Base-by-base conservation (phyloP, 2,329 filamentous ascomycete genomes). In the Aspergillus cejpii region DNA sequence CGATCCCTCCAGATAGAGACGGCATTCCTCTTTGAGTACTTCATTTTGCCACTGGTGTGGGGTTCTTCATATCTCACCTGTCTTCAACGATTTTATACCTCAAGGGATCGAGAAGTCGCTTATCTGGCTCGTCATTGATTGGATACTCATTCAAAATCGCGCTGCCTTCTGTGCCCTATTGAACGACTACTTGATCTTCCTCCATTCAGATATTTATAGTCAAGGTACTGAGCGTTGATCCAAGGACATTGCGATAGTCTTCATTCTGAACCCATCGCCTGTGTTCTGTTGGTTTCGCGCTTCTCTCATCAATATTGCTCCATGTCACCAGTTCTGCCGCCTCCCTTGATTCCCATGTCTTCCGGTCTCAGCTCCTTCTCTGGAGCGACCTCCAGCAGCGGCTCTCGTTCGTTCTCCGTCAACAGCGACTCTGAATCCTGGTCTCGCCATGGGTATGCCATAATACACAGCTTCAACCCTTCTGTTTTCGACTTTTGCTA, bases 371-470 rank as follows among this genome's bases (percentile, higher is more conserved):
- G 57, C 45, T 58, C 64, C 37, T 57, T 64, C 28, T 60, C 63
- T 36, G 52, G 58, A 43, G 49, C 53, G 31, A 53, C 60, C 45
- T 52, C 56, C 47, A 54, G 54, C 29, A 54, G 60, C 28, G 56
- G 60, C 40, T 58, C 59, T 41, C 57, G 57, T 42, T 60, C 58
- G 41, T 54, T 58, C 39, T 57, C 64, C 15, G 47, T 57, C 39
- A 58, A 56, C 49, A 53, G 57, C 45, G 60, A 60, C 49, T 52
- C 61, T 31, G 62, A 67, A 45, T 50, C 57, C 31, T 59, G 60
- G 51, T 59, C 60, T 57, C 60, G 58, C 49, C 55, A 60, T 45
- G 66, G 64, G 65, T 67, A 43, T 64, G 63, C 61, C 56, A 41
- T 45, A 51, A 49, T 38, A 48, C 38, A 49, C 41, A 52, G 43